Conservation (phyloP, 2,329 filamentous ascomycete genomes). For the Trichoderma cornu-damae region DNA sequence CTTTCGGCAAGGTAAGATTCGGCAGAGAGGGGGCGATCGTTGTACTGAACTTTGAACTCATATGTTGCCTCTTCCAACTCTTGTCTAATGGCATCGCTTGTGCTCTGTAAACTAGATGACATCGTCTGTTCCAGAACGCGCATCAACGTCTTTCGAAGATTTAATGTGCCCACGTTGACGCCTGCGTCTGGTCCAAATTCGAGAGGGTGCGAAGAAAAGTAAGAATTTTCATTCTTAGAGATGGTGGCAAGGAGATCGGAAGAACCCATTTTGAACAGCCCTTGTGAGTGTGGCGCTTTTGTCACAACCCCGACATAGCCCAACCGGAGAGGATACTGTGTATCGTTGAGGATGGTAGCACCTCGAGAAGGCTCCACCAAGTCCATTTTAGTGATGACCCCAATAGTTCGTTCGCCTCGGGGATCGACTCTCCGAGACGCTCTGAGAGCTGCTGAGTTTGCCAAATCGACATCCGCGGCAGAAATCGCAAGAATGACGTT, state of each 20-base stretch:
- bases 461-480: slow-evolving; percentile 92
- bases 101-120: slow-evolving; percentile 84
- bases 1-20: slow-evolving; percentile 96
- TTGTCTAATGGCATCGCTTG: slow-evolving; percentile 86
- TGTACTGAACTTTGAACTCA: slow-evolving; percentile 99
- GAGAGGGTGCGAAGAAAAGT: slow-evolving; percentile 74
- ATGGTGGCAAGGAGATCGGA: slow-evolving; percentile 77
- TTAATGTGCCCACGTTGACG: slow-evolving; percentile 75
- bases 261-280: slow-evolving; percentile 78
- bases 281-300: slow-evolving; percentile 63
- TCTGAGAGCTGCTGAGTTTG: slow-evolving; percentile 88
- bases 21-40: slow-evolving; percentile 87
- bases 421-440: slow-evolving; percentile 91
- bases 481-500: slow-evolving; percentile 98
- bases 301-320: slow-evolving; percentile 96
- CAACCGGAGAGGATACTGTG: slow-evolving; percentile 88
- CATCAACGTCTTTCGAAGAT: slow-evolving; percentile 92
- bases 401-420: slow-evolving; percentile 90
- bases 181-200: slow-evolving; percentile 72
- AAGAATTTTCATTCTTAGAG: slow-evolving; percentile 79
- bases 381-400: slow-evolving; percentile 99
- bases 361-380: slow-evolving; percentile 81
- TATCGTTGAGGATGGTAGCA: slow-evolving; percentile 72
- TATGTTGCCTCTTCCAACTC: slow-evolving; percentile 96
- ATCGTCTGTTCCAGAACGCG: slow-evolving; percentile 94